Evolutionary conservation across 2,329 filamentous ascomycete genomes (phyloP).

Genomic region (Coleophoma crateriformis): DNA sequence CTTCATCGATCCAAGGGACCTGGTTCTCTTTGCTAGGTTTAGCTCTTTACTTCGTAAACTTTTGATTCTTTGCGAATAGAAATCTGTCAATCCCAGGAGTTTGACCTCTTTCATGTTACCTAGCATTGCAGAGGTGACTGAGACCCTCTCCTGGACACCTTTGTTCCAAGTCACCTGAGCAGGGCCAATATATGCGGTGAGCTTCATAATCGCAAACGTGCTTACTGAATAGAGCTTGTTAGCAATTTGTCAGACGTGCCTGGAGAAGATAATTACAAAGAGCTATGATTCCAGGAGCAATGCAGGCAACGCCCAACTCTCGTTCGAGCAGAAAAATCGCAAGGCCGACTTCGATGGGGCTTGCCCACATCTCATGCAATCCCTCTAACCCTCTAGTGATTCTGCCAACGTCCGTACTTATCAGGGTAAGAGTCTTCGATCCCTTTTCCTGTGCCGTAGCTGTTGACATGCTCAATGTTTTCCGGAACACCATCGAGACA

Average conservation of each 20-base stretch:
- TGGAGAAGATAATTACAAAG: background rate
- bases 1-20: background rate
- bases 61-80: constrained; percentile 25
- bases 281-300: constrained; percentile 4
- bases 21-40: constrained; percentile 1
- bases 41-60: constrained; percentile 20
- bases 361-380: constrained; percentile 30
- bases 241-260: background rate
- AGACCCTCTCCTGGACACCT: constrained; percentile 5
- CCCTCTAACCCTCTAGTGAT: constrained; percentile 16
- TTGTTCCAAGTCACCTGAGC: constrained; percentile 6
- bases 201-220: background rate
- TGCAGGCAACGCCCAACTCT: constrained; percentile 25
- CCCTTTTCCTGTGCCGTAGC: constrained; percentile 21
- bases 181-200: background rate
- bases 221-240: background rate
- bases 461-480: background rate
- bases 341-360: constrained; percentile 28
- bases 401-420: constrained; percentile 37
- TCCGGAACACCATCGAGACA: constrained; percentile 4
- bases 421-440: constrained; percentile 33
- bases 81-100: constrained; percentile 23
- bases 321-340: constrained; percentile 28
- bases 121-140: constrained; percentile 10
- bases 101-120: constrained; percentile 20